A percentile compares a stretch with the other conserved stretches of the same genome.
Evolutionary conservation across 768 basidiomycete genomes (phyloP).

Genomic region (Phanerodontia chrysosporium): DNA sequence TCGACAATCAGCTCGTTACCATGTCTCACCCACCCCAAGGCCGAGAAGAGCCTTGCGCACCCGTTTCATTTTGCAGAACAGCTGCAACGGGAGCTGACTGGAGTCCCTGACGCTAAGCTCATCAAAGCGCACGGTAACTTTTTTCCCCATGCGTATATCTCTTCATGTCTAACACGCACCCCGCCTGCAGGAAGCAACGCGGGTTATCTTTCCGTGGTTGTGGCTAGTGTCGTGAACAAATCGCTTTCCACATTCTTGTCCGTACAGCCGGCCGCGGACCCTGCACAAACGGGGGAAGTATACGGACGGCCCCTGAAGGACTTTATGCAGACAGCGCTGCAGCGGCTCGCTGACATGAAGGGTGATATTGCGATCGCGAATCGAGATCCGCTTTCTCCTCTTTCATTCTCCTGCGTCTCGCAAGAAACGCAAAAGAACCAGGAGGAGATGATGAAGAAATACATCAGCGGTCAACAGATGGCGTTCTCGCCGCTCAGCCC

Average conservation of each 20-base stretch:
- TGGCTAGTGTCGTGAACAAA: constrained; percentile 59
- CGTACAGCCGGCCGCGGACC: constrained; percentile 40
- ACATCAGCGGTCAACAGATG: constrained; percentile 37
- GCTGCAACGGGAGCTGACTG: constrained; percentile 44
- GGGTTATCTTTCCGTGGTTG: constrained; percentile 51
- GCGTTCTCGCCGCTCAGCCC: constrained; percentile 55
- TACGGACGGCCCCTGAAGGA: constrained; percentile 36
- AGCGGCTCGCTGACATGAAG: constrained; percentile 47
- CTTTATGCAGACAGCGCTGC: constrained; percentile 53
- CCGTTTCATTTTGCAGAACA: constrained; percentile 55
- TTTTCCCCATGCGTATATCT: background rate
- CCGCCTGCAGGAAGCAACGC: constrained; percentile 19
- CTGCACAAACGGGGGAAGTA: constrained; percentile 36
- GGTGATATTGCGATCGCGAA: constrained; percentile 40
- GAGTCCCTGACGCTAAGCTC: constrained; percentile 44
- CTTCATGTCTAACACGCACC: background rate
- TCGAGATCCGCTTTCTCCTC: constrained; percentile 52
- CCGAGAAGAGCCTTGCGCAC: constrained; percentile 51
- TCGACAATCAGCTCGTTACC: background rate
- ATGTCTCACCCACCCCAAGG: constrained; percentile 34
- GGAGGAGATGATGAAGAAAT: constrained; percentile 42
- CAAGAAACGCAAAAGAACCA: constrained; percentile 50
- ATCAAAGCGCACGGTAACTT: constrained; percentile 58
- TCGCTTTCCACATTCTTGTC: constrained; percentile 59
- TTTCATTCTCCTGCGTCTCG: constrained; percentile 66